A percentile compares a stretch with the other conserved stretches of the same genome.
phyloP scores from a whole-genome alignment of 2,329 filamentous ascomycete genomes.

The Bipolaris sorokiniana region DNA sequence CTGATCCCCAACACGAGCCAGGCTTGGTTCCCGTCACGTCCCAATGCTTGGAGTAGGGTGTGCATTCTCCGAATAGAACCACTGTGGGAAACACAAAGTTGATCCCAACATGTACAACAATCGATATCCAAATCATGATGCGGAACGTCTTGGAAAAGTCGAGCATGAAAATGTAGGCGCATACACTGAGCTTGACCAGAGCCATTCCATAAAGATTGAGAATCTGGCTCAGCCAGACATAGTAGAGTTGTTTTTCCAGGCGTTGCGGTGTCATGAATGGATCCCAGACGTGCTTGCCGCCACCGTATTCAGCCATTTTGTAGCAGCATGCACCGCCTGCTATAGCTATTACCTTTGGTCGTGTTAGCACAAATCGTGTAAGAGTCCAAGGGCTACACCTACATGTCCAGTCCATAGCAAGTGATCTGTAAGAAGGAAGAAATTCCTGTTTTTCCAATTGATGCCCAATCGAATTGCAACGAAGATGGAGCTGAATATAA shows the following conservation, averaged over 20 bases:
- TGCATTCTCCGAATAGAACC: constrained; percentile 33
- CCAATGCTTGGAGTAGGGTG: constrained; percentile 33
- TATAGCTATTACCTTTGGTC: constrained; percentile 26
- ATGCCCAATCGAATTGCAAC: constrained; percentile 26
- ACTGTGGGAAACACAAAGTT: constrained; percentile 34
- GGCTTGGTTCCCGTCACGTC: constrained; percentile 26
- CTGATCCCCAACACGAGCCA: constrained; percentile 32
- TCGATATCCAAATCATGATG: constrained; percentile 30
- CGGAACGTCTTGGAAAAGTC: constrained; percentile 33
- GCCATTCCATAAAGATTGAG: constrained; percentile 39
- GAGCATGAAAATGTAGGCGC: constrained; percentile 35
- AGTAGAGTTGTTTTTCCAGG: constrained; percentile 25
- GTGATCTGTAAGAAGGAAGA: constrained; percentile 32
- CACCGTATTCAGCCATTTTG: constrained; percentile 27
- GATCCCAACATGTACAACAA: constrained; percentile 27
- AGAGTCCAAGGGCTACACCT: neutral
- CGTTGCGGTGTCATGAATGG: constrained; percentile 28
- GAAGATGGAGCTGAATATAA: constrained; percentile 33
- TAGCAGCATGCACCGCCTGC: constrained; percentile 28
- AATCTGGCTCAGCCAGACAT: constrained; percentile 32
- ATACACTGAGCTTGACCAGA: constrained; percentile 37
- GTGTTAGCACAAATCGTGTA: constrained; percentile 3
- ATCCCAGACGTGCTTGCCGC: constrained; percentile 35
- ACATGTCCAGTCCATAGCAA: constrained; percentile 34
- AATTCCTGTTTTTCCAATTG: constrained; percentile 32